Evolutionary conservation across 192 early-diverging fungal species (phyloP).

Genomic region (Funneliformis mosseae): DNA sequence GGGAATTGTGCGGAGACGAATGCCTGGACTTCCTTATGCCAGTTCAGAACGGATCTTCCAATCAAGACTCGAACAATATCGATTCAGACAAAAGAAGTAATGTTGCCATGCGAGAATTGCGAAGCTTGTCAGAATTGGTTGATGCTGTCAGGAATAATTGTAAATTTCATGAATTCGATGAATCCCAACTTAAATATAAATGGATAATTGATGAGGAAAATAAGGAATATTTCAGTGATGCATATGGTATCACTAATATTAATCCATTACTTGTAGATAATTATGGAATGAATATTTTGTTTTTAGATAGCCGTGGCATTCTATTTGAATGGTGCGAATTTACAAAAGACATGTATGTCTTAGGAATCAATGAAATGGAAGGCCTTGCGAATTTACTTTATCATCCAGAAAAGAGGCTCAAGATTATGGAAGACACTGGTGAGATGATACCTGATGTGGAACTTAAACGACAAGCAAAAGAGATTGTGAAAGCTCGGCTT

Average conservation of each 20-base stretch:
- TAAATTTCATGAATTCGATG: too few relatives aligned
- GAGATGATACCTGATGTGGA: neutral
- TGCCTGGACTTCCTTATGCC: neutral
- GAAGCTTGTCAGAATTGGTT: neutral
- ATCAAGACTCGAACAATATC: neutral
- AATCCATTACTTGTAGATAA: neutral
- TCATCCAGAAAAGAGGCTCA: neutral
- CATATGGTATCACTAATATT: neutral
- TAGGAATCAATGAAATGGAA: neutral
- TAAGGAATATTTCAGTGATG: neutral
- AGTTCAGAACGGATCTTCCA: neutral
- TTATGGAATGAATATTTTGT: slow-evolving; percentile 10
- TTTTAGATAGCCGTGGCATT: slow-evolving; percentile 6
- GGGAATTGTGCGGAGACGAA: neutral
- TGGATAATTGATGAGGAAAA: too few relatives aligned
- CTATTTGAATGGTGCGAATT: neutral
- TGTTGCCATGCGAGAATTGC: neutral
- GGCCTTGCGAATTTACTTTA: neutral
- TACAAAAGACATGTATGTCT: neutral
- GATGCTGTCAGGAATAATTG: neutral
- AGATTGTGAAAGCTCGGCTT: too few relatives aligned
- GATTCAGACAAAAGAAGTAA: neutral
- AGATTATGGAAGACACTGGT: neutral
- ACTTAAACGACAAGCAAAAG: neutral
- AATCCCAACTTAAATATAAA: too few relatives aligned